phyloP scores from a whole-genome alignment of 2,329 filamentous ascomycete genomes.

The Achaetomium macrosporum region DNA sequence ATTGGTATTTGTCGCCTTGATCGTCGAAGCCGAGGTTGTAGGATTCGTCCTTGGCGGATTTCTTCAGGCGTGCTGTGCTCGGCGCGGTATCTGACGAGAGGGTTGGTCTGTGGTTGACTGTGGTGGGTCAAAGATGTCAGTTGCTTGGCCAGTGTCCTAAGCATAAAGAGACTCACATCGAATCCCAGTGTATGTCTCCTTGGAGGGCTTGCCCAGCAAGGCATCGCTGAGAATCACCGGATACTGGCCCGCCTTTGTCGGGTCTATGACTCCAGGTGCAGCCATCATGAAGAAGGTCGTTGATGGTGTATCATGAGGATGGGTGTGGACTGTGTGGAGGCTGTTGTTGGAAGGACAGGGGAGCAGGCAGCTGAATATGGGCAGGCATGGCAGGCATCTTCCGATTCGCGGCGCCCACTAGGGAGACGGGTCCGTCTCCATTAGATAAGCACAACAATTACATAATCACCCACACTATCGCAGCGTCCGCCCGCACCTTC shows the following conservation, averaged over 20 bases:
- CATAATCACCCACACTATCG: constrained; percentile 3
- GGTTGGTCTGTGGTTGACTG: constrained; percentile 59
- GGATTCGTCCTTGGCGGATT: constrained; percentile 45
- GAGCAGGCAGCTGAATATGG: not conserved
- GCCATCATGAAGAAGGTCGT: constrained; percentile 23
- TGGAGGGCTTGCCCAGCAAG: constrained; percentile 49
- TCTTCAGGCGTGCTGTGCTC: constrained; percentile 46
- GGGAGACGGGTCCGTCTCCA: not conserved
- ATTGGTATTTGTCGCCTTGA: constrained; percentile 52
- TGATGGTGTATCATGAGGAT: not conserved
- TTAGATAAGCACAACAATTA: too few relatives aligned
- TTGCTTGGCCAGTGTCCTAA: not conserved
- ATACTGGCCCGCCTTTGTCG: constrained; percentile 56
- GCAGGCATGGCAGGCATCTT: constrained; percentile 4
- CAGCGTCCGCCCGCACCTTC: too few relatives aligned
- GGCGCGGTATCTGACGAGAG: constrained; percentile 45
- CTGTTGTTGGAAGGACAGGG: constrained; percentile 9
- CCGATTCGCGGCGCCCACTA: not conserved
- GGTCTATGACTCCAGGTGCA: constrained; percentile 42
- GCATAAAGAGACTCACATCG: constrained; percentile 43
- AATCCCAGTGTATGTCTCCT: constrained; percentile 55
- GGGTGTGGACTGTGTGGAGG: constrained; percentile 1
- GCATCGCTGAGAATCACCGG: constrained; percentile 59
- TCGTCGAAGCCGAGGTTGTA: constrained; percentile 53
- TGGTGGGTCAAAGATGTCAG: not conserved